Evolutionary conservation across 2,329 filamentous ascomycete genomes (phyloP).

Genomic region (Aspergillus pseudonomiae): DNA sequence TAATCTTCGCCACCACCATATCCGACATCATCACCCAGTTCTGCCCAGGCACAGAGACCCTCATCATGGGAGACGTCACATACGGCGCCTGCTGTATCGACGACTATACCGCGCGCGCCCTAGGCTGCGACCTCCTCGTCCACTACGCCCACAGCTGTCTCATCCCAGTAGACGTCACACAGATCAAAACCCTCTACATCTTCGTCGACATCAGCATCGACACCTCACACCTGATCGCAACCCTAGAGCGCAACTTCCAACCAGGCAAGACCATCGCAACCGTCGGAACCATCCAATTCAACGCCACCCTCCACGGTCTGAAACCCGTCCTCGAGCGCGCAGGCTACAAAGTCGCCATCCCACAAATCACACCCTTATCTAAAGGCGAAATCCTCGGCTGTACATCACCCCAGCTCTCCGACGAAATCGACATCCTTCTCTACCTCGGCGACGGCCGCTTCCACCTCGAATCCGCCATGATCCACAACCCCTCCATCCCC

Average conservation of each 20-base stretch:
- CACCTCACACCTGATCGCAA: constrained; percentile 80
- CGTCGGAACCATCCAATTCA: constrained; percentile 98
- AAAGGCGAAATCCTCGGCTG: constrained; percentile 98
- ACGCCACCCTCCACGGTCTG: constrained; percentile 90
- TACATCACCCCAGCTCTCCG: constrained; percentile 76
- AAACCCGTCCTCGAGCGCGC: constrained; percentile 75
- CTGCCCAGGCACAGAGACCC: constrained; percentile 84
- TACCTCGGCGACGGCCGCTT: constrained; percentile 93
- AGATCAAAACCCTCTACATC: constrained; percentile 95
- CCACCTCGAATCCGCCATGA: constrained; percentile 98
- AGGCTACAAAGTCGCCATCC: constrained; percentile 83
- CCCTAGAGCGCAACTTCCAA: constrained; percentile 84
- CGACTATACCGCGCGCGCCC: constrained; percentile 91
- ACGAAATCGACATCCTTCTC: constrained; percentile 73
- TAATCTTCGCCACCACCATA: constrained; percentile 95
- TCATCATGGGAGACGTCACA: constrained; percentile 99
- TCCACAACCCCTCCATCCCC: constrained; percentile 87
- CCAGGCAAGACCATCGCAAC: constrained; percentile 85
- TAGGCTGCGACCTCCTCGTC: constrained; percentile 91
- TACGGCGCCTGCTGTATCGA: constrained; percentile 99
- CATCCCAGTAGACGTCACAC: constrained; percentile 93
- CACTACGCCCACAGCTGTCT: constrained; percentile 98
- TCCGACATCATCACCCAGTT: constrained; percentile 95
- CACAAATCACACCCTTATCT: constrained; percentile 88
- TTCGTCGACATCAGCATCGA: constrained; percentile 99